Percentiles rank a stretch among this genome's conserved stretches.
Evolutionary conservation across 2,329 filamentous ascomycete genomes (phyloP).

Genomic region (Cercospora zeae-maydis): DNA sequence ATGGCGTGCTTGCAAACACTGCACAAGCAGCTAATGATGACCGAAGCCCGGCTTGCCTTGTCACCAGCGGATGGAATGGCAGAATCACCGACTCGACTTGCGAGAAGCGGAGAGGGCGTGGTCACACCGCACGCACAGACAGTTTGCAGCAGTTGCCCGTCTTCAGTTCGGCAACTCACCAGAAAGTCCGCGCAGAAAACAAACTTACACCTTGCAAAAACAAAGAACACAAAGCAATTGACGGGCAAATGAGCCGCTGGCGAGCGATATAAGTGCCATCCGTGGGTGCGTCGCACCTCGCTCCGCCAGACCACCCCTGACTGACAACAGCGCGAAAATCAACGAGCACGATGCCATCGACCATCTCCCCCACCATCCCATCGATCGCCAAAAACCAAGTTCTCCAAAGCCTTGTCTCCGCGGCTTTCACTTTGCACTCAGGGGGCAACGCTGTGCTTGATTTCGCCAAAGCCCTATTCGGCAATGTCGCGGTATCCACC

Average conservation of each 20-base stretch:
- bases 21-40: not conserved
- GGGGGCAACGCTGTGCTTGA: constrained; percentile 18
- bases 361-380: constrained; percentile 5
- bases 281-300: not conserved
- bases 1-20: not conserved
- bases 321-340: not conserved
- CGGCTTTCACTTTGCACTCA: constrained; percentile 12
- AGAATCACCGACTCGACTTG: not conserved
- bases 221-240: not conserved
- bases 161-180: not conserved
- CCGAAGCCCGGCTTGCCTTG: not conserved
- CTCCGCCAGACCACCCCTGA: not conserved
- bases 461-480: constrained; percentile 11
- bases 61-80: not conserved
- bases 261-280: not conserved
- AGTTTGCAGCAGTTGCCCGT: not conserved
- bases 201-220: not conserved
- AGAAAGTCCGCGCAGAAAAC: not conserved
- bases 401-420: constrained; percentile 10
- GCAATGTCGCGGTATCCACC: constrained; percentile 5
- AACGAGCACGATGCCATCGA: constrained; percentile 6
- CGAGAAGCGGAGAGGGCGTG: not conserved
- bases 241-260: not conserved
- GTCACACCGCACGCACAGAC: not conserved
- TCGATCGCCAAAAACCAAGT: constrained; percentile 10